A percentile compares a stretch with the other conserved stretches of the same genome.
These are phyloP conservation scores for Mycena crocata DNA, from an alignment of 768 basidiomycete genomes.

Conservation along the genomic window DNA sequence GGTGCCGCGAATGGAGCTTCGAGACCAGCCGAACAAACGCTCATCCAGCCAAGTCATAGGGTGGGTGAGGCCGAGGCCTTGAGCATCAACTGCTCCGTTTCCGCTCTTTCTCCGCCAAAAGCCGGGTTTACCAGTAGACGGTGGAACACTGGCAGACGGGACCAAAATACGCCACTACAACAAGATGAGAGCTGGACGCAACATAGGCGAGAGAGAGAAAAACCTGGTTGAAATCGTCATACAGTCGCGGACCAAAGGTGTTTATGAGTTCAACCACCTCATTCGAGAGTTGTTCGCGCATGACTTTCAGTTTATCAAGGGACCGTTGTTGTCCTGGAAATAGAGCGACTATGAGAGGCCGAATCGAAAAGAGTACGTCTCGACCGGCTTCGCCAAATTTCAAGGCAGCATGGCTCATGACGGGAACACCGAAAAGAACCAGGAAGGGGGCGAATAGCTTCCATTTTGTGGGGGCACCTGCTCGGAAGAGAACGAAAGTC, in stretches of 20 bases:
- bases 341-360: conserved; percentile 87
- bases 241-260: conserved; percentile 88
- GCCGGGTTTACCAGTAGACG: conserved; percentile 78
- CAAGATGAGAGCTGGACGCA: conserved; percentile 10
- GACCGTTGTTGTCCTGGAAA: conserved; percentile 89
- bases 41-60: conserved; percentile 97
- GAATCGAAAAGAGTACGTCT: conserved; percentile 88
- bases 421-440: conserved; percentile 78
- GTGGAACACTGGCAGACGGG: conserved; percentile 85
- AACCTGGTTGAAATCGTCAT: conserved; percentile 88
- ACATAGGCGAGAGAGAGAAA: conserved; percentile 30
- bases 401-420: conserved; percentile 91
- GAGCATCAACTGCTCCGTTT: conserved; percentile 83
- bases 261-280: conserved; percentile 87
- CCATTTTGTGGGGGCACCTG: conserved; percentile 71
- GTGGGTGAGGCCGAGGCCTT: conserved; percentile 86
- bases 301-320: conserved; percentile 78
- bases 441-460: conserved; percentile 82
- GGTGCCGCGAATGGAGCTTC: conserved; percentile 79
- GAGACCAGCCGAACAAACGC: conserved; percentile 92
- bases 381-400: conserved; percentile 98
- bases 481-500: conserved; percentile 75
- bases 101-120: conserved; percentile 85
- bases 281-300: conserved; percentile 79
- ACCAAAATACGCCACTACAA: conserved; percentile 81